Evolutionary conservation across 2,329 filamentous ascomycete genomes (phyloP).

Genomic region (Stagonosporopsis rhizophila): DNA sequence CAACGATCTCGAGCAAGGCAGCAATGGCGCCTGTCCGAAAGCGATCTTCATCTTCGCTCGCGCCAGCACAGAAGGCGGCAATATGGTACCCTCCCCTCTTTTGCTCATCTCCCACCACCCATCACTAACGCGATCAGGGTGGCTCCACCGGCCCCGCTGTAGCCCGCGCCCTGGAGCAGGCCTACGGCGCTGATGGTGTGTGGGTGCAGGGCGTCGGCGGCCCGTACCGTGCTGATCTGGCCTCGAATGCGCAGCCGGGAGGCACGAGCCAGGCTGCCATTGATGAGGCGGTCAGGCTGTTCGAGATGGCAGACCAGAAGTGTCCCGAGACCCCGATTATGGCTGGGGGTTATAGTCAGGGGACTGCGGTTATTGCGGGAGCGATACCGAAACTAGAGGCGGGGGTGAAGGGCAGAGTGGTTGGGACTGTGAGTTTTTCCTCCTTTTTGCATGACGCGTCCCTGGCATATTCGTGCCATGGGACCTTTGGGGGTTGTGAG

Average conservation of each 20-base stretch:
- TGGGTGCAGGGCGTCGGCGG: slow-evolving; percentile 46
- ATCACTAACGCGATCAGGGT: slow-evolving; percentile 24
- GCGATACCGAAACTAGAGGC: slow-evolving; percentile 39
- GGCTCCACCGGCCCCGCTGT: slow-evolving; percentile 28
- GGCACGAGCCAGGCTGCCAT: slow-evolving; percentile 47
- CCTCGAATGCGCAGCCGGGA: slow-evolving; percentile 41
- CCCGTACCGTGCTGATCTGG: slow-evolving; percentile 45
- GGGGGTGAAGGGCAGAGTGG: slow-evolving; percentile 39
- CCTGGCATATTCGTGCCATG: too few species aligned
- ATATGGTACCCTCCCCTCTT: slow-evolving; percentile 30
- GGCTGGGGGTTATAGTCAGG: slow-evolving; percentile 53
- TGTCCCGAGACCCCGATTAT: slow-evolving; percentile 50
- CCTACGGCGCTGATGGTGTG: slow-evolving; percentile 32
- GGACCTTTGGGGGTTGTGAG: background rate
- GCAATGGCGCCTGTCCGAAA: slow-evolving; percentile 28
- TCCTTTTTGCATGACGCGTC: too few species aligned
- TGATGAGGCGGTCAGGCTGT: slow-evolving; percentile 43
- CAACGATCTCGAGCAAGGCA: slow-evolving; percentile 36
- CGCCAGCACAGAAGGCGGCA: slow-evolving; percentile 34
- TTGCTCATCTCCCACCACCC: background rate
- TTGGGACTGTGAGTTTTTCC: slow-evolving; percentile 32
- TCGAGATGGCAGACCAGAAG: slow-evolving; percentile 47
- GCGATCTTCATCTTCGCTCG: slow-evolving; percentile 41
- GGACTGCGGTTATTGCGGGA: slow-evolving; percentile 49
- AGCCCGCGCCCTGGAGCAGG: slow-evolving; percentile 28